Evolutionary conservation across 768 basidiomycete genomes (phyloP).

Genomic region (Auricularia auricula-judae): DNA sequence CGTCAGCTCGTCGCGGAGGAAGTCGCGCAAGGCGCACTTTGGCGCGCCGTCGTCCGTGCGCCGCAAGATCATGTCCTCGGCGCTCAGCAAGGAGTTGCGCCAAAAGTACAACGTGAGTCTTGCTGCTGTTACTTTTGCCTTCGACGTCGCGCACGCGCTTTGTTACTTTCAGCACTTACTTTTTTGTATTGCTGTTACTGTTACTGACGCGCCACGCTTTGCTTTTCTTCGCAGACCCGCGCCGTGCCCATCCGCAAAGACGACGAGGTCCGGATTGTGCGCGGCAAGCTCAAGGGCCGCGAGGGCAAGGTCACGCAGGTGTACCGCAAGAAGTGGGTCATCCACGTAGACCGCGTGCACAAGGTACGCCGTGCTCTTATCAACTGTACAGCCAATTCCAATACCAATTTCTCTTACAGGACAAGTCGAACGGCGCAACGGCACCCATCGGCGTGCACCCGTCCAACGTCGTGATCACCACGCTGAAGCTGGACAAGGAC

Average conservation of each 20-base stretch:
- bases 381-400: background rate
- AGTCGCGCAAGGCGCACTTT: constrained; percentile 98
- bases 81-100: constrained; percentile 91
- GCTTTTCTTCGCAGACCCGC: constrained; percentile 45
- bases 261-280: constrained; percentile 93
- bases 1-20: constrained; percentile 89
- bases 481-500: constrained; percentile 78
- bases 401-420: constrained; percentile 31
- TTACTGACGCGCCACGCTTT: constrained; percentile 4
- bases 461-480: constrained; percentile 90
- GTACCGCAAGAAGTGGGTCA: constrained; percentile 98
- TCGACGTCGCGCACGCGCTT: no score
- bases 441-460: constrained; percentile 93
- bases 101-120: constrained; percentile 76
- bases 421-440: constrained; percentile 94
- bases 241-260: constrained; percentile 95
- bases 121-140: background rate
- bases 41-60: constrained; percentile 87
- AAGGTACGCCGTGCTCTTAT: background rate
- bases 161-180: no score
- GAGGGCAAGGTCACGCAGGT: constrained; percentile 95
- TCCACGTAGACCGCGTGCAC: constrained; percentile 95
- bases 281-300: constrained; percentile 97
- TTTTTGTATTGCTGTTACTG: constrained; percentile 1
- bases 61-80: constrained; percentile 96